These are phyloP conservation scores for Alternaria brassicae DNA, from an alignment of 2,329 filamentous ascomycete genomes.

Conservation along the genomic window DNA sequence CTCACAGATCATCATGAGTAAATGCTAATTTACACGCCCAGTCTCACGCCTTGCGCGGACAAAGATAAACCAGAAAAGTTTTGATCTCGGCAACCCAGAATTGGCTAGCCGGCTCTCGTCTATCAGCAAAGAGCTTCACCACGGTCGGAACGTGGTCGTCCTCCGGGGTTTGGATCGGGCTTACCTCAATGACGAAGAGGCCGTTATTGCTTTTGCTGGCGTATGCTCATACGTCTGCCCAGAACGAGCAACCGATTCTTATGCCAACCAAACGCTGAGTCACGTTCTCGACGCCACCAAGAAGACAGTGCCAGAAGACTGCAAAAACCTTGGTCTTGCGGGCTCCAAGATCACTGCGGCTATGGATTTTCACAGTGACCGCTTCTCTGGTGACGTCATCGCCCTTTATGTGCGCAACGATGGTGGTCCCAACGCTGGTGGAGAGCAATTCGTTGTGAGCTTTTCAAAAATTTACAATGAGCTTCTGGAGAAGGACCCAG, in stretches of 20 bases:
- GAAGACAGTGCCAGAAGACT: conserved; percentile 40
- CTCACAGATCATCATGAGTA: background rate
- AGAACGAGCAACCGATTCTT: conserved; percentile 46
- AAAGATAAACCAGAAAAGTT: conserved; percentile 33
- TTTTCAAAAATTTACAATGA: conserved; percentile 50
- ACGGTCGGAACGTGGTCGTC: conserved; percentile 40
- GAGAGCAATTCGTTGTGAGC: conserved; percentile 44
- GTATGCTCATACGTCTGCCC: conserved; percentile 42
- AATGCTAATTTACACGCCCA: conserved; percentile 8
- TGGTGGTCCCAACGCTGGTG: conserved; percentile 39
- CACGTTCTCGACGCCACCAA: conserved; percentile 49
- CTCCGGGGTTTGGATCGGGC: conserved; percentile 43
- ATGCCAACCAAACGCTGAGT: conserved; percentile 48
- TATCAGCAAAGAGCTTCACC: conserved; percentile 41
- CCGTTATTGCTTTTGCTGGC: conserved; percentile 47
- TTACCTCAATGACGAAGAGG: conserved; percentile 48
- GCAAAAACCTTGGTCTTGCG: conserved; percentile 46
- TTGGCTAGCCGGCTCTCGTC: conserved; percentile 34
- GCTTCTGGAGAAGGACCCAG: conserved; percentile 41
- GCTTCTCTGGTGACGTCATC: conserved; percentile 48
- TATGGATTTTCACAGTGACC: conserved; percentile 50
- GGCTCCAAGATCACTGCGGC: conserved; percentile 47
- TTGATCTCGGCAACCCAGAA: conserved; percentile 32
- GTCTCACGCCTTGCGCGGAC: conserved; percentile 29
- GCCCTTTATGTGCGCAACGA: conserved; percentile 47